Evolutionary conservation across 2,329 filamentous ascomycete genomes (phyloP).

Genomic region (Calonectria crousiana): DNA sequence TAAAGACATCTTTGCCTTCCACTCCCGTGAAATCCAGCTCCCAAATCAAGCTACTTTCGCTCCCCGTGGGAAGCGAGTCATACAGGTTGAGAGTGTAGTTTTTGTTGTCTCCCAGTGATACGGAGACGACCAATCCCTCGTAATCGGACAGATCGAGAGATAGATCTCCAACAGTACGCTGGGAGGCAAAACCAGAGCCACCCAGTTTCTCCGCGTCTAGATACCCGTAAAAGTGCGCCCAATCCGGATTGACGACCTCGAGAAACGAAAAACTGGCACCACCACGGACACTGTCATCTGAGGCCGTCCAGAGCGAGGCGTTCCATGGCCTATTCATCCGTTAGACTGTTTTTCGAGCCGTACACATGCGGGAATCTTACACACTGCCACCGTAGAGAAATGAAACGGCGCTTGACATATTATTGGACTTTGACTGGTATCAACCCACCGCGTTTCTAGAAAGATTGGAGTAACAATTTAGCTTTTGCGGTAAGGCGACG

Average conservation of each 20-base stretch:
- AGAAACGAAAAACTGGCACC: slow-evolving; percentile 1
- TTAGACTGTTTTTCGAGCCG: background rate
- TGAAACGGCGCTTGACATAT: background rate
- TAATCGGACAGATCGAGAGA: background rate
- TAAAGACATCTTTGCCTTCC: background rate
- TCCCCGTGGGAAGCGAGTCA: background rate
- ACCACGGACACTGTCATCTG: slow-evolving; percentile 1
- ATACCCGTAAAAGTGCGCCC: background rate
- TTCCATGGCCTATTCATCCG: background rate
- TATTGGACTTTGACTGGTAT: background rate
- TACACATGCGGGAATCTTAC: background rate
- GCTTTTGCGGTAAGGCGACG: background rate
- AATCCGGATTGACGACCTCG: background rate
- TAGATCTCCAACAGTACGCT: background rate
- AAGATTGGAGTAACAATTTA: background rate
- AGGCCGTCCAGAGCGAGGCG: background rate
- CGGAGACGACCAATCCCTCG: background rate
- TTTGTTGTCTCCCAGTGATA: slow-evolving; percentile 2
- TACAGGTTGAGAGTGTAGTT: slow-evolving; percentile 3
- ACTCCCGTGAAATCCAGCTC: background rate
- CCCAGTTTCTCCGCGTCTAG: background rate
- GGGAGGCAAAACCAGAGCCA: slow-evolving; percentile 5
- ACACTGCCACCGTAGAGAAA: background rate
- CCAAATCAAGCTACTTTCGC: slow-evolving; percentile 4
- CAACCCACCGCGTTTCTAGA: background rate